Evolutionary conservation across 768 basidiomycete genomes (phyloP).

Genomic region (Kwoniella botswanensis): DNA sequence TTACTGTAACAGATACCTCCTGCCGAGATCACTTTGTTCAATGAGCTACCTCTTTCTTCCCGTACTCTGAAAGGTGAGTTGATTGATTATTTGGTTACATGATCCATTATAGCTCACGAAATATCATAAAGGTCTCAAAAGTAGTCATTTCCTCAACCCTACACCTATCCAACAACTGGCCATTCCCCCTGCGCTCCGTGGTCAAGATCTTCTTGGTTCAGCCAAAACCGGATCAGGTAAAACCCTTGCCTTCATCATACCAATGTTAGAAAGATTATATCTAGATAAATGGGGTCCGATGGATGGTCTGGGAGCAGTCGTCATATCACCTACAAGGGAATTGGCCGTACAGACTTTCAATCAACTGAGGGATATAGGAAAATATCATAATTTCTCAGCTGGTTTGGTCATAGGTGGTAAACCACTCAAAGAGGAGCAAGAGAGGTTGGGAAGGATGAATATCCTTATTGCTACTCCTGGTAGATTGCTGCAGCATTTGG

Average conservation of each 20-base stretch:
- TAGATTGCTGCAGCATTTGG: slow-evolving; percentile 93
- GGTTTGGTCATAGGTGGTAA: slow-evolving; percentile 97
- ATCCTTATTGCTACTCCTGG: slow-evolving; percentile 98
- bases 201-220: slow-evolving; percentile 71
- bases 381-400: slow-evolving; percentile 88
- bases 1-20: slow-evolving; percentile 62
- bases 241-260: slow-evolving; percentile 74
- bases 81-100: neutral
- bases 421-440: slow-evolving; percentile 88
- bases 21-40: slow-evolving; percentile 66
- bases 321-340: slow-evolving; percentile 93
- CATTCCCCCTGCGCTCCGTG: slow-evolving; percentile 68
- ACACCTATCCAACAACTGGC: slow-evolving; percentile 76
- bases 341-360: slow-evolving; percentile 98
- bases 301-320: slow-evolving; percentile 81
- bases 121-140: slow-evolving; percentile 72
- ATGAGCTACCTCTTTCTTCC: slow-evolving; percentile 77
- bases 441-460: slow-evolving; percentile 89
- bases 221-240: slow-evolving; percentile 76
- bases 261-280: slow-evolving; percentile 69
- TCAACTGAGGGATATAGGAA: slow-evolving; percentile 89
- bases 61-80: slow-evolving; percentile 71
- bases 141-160: slow-evolving; percentile 81
- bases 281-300: slow-evolving; percentile 73
- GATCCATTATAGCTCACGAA: neutral